These are phyloP conservation scores for Phaffomyces opuntiae DNA, from an alignment of 805 yeast genomes.

Conservation along the genomic window DNA sequence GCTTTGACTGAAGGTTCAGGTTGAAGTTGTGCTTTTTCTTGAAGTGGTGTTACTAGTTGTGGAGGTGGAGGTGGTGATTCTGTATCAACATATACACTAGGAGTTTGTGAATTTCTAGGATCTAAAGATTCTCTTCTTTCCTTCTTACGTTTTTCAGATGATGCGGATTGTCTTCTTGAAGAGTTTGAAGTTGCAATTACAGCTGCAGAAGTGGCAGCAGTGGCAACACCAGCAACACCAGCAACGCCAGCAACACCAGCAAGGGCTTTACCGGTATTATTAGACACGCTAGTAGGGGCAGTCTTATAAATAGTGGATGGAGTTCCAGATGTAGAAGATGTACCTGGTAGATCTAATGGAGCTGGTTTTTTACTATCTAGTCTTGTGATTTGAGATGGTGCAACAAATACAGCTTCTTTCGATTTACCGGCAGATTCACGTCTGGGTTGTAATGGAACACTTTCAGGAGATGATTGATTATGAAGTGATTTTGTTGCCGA, in stretches of 20 bases:
- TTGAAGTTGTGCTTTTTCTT: not conserved
- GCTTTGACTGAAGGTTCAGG: no score
- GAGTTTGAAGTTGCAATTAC: not conserved
- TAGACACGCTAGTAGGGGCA: not conserved
- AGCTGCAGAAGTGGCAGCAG: not conserved
- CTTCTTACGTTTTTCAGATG: not conserved
- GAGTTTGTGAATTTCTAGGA: constrained; percentile 3
- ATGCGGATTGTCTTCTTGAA: not conserved
- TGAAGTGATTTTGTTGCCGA: not conserved
- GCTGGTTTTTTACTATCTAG: not conserved
- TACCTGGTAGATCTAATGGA: not conserved
- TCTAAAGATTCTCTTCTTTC: constrained; percentile 2
- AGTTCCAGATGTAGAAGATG: not conserved
- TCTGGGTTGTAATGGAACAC: not conserved
- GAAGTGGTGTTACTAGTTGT: not conserved
- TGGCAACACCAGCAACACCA: not conserved
- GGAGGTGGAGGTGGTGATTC: not conserved
- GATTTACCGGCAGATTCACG: constrained; percentile 1
- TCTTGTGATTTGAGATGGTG: not conserved
- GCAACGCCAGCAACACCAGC: not conserved
- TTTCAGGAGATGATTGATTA: not conserved
- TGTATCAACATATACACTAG: not conserved
- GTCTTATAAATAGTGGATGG: not conserved
- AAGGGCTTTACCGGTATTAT: not conserved
- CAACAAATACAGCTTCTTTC: not conserved